Base-by-base conservation (phyloP, 2,329 filamentous ascomycete genomes). In the Fusarium kyushuense region DNA sequence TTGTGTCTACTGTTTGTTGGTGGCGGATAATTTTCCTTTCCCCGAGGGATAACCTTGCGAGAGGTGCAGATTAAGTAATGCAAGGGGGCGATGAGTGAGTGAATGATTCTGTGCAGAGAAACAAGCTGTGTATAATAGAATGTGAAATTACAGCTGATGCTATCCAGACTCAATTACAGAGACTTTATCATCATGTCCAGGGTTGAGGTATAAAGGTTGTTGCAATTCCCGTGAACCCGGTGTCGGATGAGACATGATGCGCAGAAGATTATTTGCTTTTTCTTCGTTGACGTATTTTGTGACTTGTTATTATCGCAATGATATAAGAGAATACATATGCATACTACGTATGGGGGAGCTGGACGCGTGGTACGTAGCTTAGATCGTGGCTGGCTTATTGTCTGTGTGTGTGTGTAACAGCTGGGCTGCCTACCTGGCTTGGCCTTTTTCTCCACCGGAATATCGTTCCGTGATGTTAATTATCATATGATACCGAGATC, bases 351-450 rank as follows among this genome's bases (percentile, higher is more conserved):
- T n/a, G 17, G 46, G 17, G 46, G n/a, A 36, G 23, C 23, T 25
- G 23, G 23, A 25, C 23, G 23, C 7, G 23, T 49, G 47, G 35
- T 33, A 51, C 33, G 33, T 51, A 33, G 27, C 7, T 14, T 33
- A 29, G 47, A 51, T 51, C 47, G 33, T 51, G 47, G 47, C 47
- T 51, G 47, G 47, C 47, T 38, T 51, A 17, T 38, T 16, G 35
- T 36, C 9, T 35, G 16, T 33, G 33, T 36, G 33, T 36, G 35
- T 19, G 12, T 21, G n/a, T 21, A n/a, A 38, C 35, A 38, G 35
- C 35, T 38, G 35, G 21, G 19, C 21, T 36, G n/a, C n/a, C 13
- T 19, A 19, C 29, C 17, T 10, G 5, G 25, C 25, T 25, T 25
- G 25, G 25, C 25, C 7, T 25, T 25, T 25, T 25, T 13, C 9